phyloP scores from a whole-genome alignment of 2,329 filamentous ascomycete species.

The Aspergillus versicolor region DNA sequence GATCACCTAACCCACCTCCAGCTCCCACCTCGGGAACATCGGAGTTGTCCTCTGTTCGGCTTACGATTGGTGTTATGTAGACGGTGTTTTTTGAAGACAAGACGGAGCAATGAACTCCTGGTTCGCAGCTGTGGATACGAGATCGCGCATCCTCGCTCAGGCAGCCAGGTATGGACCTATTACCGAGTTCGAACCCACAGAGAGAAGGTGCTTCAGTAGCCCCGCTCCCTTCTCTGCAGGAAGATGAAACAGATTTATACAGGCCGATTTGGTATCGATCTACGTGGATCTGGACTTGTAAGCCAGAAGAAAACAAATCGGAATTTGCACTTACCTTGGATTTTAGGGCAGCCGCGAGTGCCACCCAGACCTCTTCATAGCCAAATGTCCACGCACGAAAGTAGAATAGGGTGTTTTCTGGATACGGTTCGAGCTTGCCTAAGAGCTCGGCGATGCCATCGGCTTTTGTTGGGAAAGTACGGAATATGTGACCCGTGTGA shows the following conservation, averaged over 20 bases:
- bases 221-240: slow-evolving; percentile 31
- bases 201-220: slow-evolving; percentile 65
- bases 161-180: slow-evolving; percentile 67
- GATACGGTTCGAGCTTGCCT: slow-evolving; percentile 65
- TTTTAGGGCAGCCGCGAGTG: slow-evolving; percentile 68
- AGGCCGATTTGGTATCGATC: slow-evolving; percentile 76
- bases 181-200: slow-evolving; percentile 73
- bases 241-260: slow-evolving; percentile 62
- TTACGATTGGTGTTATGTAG: slow-evolving; percentile 75
- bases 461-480: slow-evolving; percentile 63
- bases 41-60: slow-evolving; percentile 54
- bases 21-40: slow-evolving; percentile 72
- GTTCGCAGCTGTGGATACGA: slow-evolving; percentile 83
- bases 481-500: slow-evolving; percentile 48
- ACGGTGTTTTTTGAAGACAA: slow-evolving; percentile 57
- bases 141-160: slow-evolving; percentile 63
- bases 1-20: slow-evolving; percentile 75
- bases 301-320: background rate
- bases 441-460: slow-evolving; percentile 75
- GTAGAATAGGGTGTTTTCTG: slow-evolving; percentile 74
- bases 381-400: slow-evolving; percentile 89
- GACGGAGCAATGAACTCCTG: slow-evolving; percentile 52
- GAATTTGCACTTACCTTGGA: slow-evolving; percentile 52
- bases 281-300: slow-evolving; percentile 65
- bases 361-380: slow-evolving; percentile 90